Percentiles rank a stretch among this genome's conserved stretches.
phyloP scores from a whole-genome alignment of 805 yeast genomes.

The Suhomyces prunicola region DNA sequence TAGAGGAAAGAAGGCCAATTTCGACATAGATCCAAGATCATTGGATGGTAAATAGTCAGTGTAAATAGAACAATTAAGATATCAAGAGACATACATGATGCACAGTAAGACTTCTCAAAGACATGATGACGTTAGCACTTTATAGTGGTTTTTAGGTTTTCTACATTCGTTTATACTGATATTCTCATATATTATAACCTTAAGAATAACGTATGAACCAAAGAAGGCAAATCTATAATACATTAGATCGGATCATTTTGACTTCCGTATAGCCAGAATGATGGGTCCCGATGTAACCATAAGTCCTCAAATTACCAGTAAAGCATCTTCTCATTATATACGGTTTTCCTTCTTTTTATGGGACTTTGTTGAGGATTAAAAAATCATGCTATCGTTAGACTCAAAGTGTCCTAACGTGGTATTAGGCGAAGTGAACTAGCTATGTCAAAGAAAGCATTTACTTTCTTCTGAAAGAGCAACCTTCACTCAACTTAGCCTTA shows the following conservation, averaged over 20 bases:
- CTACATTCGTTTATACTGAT: not conserved
- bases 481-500: conserved; percentile 43
- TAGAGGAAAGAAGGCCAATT: conserved; percentile 28
- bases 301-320: not conserved
- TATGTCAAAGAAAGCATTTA: conserved; percentile 11
- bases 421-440: not conserved
- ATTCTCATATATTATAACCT: not conserved
- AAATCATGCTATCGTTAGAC: conserved; percentile 1
- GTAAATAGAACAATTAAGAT: not conserved
- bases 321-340: not conserved
- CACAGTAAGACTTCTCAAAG: too few relatives aligned
- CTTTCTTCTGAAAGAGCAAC: conserved; percentile 41
- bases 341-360: not conserved
- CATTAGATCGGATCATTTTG: conserved; percentile 1
- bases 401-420: not conserved
- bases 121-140: too few relatives aligned
- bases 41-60: conserved; percentile 7
- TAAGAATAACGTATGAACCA: conserved; percentile 1
- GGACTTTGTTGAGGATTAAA: not conserved
- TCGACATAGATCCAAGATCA: conserved; percentile 18
- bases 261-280: not conserved
- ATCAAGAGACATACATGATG: too few relatives aligned
- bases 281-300: not conserved
- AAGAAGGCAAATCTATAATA: conserved; percentile 3
- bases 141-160: too few relatives aligned